Percentiles rank a stretch among this genome's conserved stretches.
These are phyloP conservation scores for Microdochium trichocladiopsis DNA, from an alignment of 2,329 filamentous ascomycete genomes.

Conservation along the genomic window DNA sequence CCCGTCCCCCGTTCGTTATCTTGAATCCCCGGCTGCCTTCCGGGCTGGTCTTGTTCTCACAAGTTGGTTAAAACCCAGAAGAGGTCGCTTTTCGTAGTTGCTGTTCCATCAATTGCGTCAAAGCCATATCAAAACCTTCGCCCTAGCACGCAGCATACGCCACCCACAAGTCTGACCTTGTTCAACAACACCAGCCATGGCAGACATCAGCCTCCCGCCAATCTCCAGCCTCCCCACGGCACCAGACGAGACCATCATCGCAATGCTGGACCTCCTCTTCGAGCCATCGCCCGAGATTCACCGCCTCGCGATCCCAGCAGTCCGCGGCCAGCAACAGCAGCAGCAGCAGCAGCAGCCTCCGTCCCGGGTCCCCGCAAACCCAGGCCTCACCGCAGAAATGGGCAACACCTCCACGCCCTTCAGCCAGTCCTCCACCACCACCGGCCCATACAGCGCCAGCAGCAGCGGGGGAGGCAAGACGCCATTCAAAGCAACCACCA, in stretches of 20 bases:
- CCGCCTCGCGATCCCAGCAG: slow-evolving; percentile 58
- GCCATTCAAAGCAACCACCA: background rate
- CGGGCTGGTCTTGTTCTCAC: background rate
- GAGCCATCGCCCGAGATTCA: slow-evolving; percentile 75
- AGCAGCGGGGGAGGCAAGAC: too few relatives aligned
- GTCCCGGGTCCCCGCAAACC: slow-evolving; percentile 50
- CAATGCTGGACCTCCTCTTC: slow-evolving; percentile 71
- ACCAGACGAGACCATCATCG: slow-evolving; percentile 44
- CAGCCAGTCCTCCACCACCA: slow-evolving; percentile 56
- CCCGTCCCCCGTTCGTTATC: background rate
- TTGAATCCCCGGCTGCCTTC: slow-evolving; percentile 5
- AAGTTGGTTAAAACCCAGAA: background rate
- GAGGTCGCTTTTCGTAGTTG: too few relatives aligned
- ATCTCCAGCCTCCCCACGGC: slow-evolving; percentile 49
- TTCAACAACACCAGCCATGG: background rate
- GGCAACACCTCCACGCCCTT: slow-evolving; percentile 51
- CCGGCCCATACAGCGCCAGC: slow-evolving; percentile 50
- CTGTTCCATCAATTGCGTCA: too few relatives aligned
- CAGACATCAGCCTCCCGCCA: slow-evolving; percentile 42
- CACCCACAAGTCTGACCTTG: too few relatives aligned
- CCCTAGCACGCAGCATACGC: too few relatives aligned
- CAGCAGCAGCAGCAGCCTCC: slow-evolving; percentile 1
- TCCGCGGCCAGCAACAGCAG: too few relatives aligned
- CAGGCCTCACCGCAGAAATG: slow-evolving; percentile 76
- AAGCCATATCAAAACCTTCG: too few relatives aligned